phyloP scores from a whole-genome alignment of 2,329 filamentous ascomycete species.

The Aspergillus sp. region DNA sequence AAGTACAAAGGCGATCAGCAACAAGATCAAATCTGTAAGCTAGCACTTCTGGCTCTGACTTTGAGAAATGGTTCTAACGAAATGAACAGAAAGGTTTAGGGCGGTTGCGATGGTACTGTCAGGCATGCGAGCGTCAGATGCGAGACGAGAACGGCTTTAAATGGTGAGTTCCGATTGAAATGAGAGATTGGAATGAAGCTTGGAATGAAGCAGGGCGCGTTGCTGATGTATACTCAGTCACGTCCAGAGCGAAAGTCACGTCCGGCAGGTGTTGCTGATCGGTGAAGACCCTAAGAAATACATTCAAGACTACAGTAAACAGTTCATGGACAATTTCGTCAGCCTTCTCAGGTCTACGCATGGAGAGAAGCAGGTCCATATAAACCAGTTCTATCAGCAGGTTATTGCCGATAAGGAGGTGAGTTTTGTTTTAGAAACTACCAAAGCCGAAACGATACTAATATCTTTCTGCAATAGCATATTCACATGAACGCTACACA shows the following conservation, averaged over 20 bases:
- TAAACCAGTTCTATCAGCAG: constrained; percentile 93
- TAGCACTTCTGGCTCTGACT: constrained; percentile 38
- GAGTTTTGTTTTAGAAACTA: constrained; percentile 3
- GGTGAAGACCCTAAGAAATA: constrained; percentile 81
- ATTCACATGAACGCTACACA: constrained; percentile 91
- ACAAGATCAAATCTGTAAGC: constrained; percentile 77
- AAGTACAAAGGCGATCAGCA: constrained; percentile 82
- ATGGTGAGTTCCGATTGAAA: constrained; percentile 33
- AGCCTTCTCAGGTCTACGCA: constrained; percentile 75
- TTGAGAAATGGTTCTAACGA: constrained; percentile 5
- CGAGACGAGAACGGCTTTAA: constrained; percentile 89
- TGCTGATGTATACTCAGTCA: constrained; percentile 48
- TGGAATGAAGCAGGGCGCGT: no score
- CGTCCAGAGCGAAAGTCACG: constrained; percentile 76
- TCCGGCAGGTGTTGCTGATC: constrained; percentile 82
- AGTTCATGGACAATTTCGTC: constrained; percentile 79
- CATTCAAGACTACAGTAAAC: constrained; percentile 74
- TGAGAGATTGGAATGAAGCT: background rate
- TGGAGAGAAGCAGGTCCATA: constrained; percentile 81
- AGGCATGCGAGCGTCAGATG: constrained; percentile 71
- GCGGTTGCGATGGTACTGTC: constrained; percentile 86
- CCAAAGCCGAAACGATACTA: background rate
- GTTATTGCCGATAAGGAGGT: constrained; percentile 77
- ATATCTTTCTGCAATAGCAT: constrained; percentile 43
- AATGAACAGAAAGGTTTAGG: constrained; percentile 49